Base-by-base conservation (phyloP, 2,329 filamentous ascomycete genomes). In the Tolypocladium cylindrosporum region DNA sequence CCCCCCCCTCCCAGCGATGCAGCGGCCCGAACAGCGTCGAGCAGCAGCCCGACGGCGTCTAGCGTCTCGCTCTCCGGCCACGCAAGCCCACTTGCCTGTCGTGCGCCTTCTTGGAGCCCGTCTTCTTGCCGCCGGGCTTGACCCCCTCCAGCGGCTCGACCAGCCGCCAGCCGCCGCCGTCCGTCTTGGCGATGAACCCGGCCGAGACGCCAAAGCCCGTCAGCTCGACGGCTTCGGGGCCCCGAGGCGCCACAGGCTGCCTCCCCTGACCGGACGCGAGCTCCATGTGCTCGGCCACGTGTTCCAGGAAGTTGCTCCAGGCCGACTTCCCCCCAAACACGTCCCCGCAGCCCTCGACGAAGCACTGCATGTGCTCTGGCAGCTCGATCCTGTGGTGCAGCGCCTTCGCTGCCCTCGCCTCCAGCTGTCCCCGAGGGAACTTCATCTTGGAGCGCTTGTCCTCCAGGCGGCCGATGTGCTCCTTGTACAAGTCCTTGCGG, bases 391-490 rank as follows among this genome's bases (percentile, higher is more conserved):
- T 78, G n/a, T 74, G 74, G 16, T 78, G 74, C 64, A 83, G 76
- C 62, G 90, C 91, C 3, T 78, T 74, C 10, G 72, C 66, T 62
- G 87, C 84, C 54, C 88, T 76, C 2, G 68, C 62, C 24, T 80
- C 77, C 10, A 91, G 75, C 14, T 75, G 72, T 1, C 66, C 61
- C 24, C 56, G 43, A 2, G 60, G 63, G 61, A 65, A 71, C 65
- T 72, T 77, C 59, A 67, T 68, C 34, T 19, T 24, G 24, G 21
- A 39, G 13, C 39, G 45, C 8, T 45, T 21, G 11, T 42, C 77
- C 68, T 97, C 92, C 90, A 95, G 95, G 53, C 93, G 87, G 7
- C 90, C 83, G 2, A 93, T 79, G 68, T 97, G 93, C 67, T 96
- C 91, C 0, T 88, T 90, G 74, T 92, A 96, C 11, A 97, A 82